Base-by-base conservation (phyloP, 306 rosid genomes). In the Carpinus viminea region DNA sequence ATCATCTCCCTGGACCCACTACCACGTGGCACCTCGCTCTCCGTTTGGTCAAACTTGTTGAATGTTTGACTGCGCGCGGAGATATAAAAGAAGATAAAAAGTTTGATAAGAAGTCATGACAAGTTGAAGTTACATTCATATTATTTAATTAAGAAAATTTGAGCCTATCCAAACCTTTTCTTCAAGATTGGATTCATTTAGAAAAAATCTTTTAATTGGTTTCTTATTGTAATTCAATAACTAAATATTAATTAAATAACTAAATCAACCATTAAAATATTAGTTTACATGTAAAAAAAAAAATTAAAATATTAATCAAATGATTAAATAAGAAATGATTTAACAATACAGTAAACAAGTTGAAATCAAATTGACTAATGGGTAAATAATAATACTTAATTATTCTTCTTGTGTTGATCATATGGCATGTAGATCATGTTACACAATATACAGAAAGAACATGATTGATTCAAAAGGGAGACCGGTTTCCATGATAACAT, bases 1-100 rank as follows among this genome's bases (percentile, higher is more conserved):
- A 77, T 70, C 72, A 12, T 53, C 34, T 66, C 6, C 36, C 16
- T 47, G 53, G 51, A 46, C 51, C 41, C 1, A 13, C 15, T 4
- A 38, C 85, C 85, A 72, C 72, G 75, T 80, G 85, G 82, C 88
- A 73, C 48, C 45, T 18, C 68, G 3, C 15, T 50, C 53, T 26
- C 17, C 6, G 0, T 72, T 51, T 6, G 5, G 81, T 80, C 83
- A 73, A 83, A 76, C 4, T 20, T 75, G 72, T 62, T 73, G 26
- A 24, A 24, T 24, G 26, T 24, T 24, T 24, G 82, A 75, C 68
- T 53, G 21, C 21, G 28, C 46, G 21, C 21, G 28, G 59, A 21
- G 17, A 5, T n/a, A 47, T 11, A 28, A 28, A 2, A 13, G 46
- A 8, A 26, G 18, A 31, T 2, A 31, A 31, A 62, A 12, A 12